phyloP scores from a whole-genome alignment of 1,284 basidiomycete species.

The Ceratobasidium sp. region DNA sequence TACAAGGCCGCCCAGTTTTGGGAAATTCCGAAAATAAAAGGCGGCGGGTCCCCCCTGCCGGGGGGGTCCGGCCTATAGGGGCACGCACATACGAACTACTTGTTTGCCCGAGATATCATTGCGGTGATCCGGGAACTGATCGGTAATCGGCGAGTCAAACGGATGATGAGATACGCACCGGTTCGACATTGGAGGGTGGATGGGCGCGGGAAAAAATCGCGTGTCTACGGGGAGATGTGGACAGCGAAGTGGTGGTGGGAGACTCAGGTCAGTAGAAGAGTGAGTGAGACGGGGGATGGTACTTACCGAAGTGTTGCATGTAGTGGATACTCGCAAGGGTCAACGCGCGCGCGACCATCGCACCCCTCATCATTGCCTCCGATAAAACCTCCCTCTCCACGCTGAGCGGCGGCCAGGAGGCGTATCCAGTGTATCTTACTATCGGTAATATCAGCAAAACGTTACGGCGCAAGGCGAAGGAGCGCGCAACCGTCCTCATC shows the following conservation, averaged over 20 bases:
- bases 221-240: constrained; percentile 38
- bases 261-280: constrained; percentile 39
- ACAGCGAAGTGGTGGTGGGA: constrained; percentile 48
- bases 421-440: neutral
- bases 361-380: constrained; percentile 1
- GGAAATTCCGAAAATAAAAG: too few relatives aligned
- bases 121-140: constrained; percentile 55
- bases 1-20: too few relatives aligned
- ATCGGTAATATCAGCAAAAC: constrained; percentile 20
- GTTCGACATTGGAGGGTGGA: neutral
- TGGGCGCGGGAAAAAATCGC: neutral
- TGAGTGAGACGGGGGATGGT: too few relatives aligned
- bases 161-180: neutral
- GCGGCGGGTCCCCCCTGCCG: too few relatives aligned
- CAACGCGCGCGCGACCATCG: neutral
- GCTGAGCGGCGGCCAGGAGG: neutral
- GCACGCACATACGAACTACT: too few relatives aligned
- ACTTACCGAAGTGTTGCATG: too few relatives aligned
- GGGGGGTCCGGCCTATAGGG: too few relatives aligned
- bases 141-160: constrained; percentile 13
- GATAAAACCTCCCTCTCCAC: constrained; percentile 2
- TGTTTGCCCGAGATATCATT: constrained; percentile 53
- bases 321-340: neutral
- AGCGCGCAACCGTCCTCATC: neutral
- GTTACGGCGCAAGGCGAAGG: neutral